Percentiles rank a stretch among this genome's conserved stretches.
Evolutionary conservation across 208 protist genomes (phyloP).

Genomic region (Crithidia thermophila): DNA sequence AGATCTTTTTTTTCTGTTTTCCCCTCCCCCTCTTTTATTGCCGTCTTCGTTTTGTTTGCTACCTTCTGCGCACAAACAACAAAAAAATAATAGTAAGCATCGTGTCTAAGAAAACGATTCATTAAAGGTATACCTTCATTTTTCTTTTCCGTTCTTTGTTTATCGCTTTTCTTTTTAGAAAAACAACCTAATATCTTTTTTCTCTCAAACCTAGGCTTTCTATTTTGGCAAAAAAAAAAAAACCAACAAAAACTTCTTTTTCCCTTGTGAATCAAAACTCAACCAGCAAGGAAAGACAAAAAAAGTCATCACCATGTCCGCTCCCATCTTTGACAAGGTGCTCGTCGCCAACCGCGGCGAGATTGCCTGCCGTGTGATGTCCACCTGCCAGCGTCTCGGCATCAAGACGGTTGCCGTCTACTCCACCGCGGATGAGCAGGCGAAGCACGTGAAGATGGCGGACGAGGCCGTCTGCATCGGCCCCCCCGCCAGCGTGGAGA

Average conservation of each 20-base stretch:
- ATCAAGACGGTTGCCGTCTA: conserved; percentile 97
- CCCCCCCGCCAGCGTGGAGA: conserved; percentile 58
- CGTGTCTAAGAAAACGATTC: not conserved
- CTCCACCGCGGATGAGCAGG: conserved; percentile 91
- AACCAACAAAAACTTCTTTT: not conserved
- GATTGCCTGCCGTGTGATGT: conserved; percentile 97
- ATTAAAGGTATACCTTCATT: not conserved
- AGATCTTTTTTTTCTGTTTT: not conserved
- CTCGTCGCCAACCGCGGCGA: conserved; percentile 98
- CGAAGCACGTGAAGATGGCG: conserved; percentile 92
- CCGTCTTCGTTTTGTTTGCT: not conserved
- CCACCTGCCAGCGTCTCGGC: conserved; percentile 91
- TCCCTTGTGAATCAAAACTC: not conserved
- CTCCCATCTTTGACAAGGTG: conserved; percentile 89
- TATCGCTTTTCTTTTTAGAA: not conserved
- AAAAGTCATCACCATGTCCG: conserved; percentile 10
- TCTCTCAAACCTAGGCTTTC: not conserved
- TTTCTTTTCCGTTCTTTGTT: conserved; percentile 8
- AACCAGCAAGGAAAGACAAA: too few relatives aligned
- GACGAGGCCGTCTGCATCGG: conserved; percentile 83
- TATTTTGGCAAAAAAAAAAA: conserved; percentile 5
- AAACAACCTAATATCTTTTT: not conserved
- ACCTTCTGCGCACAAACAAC: not conserved
- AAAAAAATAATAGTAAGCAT: not conserved
- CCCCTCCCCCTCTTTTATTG: not conserved